A percentile compares a stretch with the other conserved stretches of the same genome.
Evolutionary conservation across 352 stramenopile genomes (phyloP).

Genomic region (Pythium sukuiense): DNA sequence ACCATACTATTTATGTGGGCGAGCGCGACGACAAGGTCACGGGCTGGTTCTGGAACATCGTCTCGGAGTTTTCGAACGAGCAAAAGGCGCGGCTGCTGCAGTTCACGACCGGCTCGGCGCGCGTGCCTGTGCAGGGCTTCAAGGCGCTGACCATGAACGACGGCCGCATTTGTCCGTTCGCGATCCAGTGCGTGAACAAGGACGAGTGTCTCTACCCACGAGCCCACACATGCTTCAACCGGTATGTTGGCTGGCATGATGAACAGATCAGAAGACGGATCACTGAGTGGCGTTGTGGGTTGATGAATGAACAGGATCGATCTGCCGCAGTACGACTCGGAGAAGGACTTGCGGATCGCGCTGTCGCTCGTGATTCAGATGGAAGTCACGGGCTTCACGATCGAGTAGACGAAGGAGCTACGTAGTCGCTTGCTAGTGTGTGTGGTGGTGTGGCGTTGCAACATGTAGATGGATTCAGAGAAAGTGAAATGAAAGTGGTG

Average conservation of each 20-base stretch:
- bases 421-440: background rate
- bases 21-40: slow-evolving; percentile 89
- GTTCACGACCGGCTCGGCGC: slow-evolving; percentile 97
- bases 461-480: background rate
- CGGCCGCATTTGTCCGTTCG: slow-evolving; percentile 84
- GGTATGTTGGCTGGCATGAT: slow-evolving; percentile 37
- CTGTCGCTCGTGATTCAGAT: slow-evolving; percentile 86
- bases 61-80: slow-evolving; percentile 92
- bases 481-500: background rate
- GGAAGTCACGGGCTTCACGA: slow-evolving; percentile 86
- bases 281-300: background rate
- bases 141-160: slow-evolving; percentile 89
- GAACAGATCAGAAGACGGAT: slow-evolving; percentile 19
- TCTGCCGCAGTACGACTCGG: background rate
- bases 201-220: slow-evolving; percentile 82
- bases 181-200: slow-evolving; percentile 81
- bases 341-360: slow-evolving; percentile 42
- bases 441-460: background rate
- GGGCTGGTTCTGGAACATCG: slow-evolving; percentile 97
- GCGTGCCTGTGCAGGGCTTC: slow-evolving; percentile 90
- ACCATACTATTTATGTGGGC: slow-evolving; percentile 96
- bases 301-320: background rate
- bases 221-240: slow-evolving; percentile 87
- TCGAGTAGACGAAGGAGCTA: slow-evolving; percentile 45
- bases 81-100: slow-evolving; percentile 96